phyloP scores from a whole-genome alignment of 2,329 filamentous ascomycete species.

The Emmonsia crescens region DNA sequence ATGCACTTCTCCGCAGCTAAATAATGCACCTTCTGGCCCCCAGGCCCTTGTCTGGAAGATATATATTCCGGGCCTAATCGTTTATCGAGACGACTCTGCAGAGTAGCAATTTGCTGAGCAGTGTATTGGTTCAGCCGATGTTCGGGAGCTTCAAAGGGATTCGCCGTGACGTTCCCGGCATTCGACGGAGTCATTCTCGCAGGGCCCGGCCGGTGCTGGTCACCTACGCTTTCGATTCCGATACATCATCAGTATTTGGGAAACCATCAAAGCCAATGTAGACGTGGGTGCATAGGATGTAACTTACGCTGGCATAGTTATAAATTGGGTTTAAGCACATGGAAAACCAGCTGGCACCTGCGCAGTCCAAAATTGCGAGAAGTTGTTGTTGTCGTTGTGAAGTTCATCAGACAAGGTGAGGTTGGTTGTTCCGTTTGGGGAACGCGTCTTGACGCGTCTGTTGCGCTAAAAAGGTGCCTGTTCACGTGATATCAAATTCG shows the following conservation, averaged over 20 bases:
- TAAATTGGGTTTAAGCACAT: background rate
- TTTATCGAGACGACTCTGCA: slow-evolving; percentile 78
- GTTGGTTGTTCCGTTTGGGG: too few relatives aligned
- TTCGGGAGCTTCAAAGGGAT: slow-evolving; percentile 69
- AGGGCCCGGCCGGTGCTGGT: slow-evolving; percentile 47
- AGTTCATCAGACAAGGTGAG: background rate
- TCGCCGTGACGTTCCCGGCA: slow-evolving; percentile 37
- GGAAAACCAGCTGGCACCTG: background rate
- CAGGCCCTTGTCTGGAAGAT: slow-evolving; percentile 71
- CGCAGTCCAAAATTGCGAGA: background rate
- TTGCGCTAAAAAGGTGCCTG: background rate
- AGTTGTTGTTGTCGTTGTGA: background rate
- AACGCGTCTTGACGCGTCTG: background rate
- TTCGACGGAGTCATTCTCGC: slow-evolving; percentile 34
- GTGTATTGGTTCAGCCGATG: slow-evolving; percentile 69
- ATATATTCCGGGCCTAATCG: slow-evolving; percentile 95
- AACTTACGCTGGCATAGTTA: slow-evolving; percentile 1
- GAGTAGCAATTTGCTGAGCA: slow-evolving; percentile 76
- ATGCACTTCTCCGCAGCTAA: slow-evolving; percentile 95
- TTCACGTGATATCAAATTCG: background rate
- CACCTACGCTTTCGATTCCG: slow-evolving; percentile 47
- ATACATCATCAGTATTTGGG: background rate
- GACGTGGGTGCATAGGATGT: background rate
- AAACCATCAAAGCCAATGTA: background rate
- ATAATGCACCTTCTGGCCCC: slow-evolving; percentile 82